Percentiles rank a stretch among this genome's conserved stretches.
Conservation (phyloP, 441 rosid genomes). For the Bruguiera hainesii region DNA sequence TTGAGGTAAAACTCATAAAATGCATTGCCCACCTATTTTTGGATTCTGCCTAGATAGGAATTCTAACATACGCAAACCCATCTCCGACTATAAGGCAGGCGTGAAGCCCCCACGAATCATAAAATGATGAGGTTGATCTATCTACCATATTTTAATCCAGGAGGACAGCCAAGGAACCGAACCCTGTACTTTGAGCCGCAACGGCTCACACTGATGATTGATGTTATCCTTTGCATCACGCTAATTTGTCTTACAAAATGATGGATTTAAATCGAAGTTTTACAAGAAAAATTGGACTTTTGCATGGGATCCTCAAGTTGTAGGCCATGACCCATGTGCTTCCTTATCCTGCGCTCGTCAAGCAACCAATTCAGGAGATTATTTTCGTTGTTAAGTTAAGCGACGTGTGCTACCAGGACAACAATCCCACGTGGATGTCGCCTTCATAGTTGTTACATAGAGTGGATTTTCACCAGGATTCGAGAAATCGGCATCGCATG, state of each 20-base stretch:
- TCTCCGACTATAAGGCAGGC: too few species aligned
- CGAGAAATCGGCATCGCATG: neutral
- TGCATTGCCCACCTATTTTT: too few species aligned
- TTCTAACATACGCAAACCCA: too few species aligned
- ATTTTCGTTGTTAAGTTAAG: neutral
- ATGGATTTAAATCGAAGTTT: too few species aligned
- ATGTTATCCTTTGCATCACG: too few species aligned
- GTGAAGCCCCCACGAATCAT: too few species aligned
- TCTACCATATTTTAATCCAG: neutral
- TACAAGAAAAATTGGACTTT: too few species aligned
- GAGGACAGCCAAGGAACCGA: neutral
- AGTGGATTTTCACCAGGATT: neutral
- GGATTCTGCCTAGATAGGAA: too few species aligned
- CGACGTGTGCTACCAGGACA: neutral
- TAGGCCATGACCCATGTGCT: conserved; percentile 7
- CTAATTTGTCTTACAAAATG: too few species aligned
- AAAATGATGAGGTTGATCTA: neutral
- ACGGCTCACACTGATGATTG: too few species aligned
- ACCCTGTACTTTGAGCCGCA: neutral
- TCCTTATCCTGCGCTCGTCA: neutral
- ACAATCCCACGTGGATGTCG: conserved; percentile 14
- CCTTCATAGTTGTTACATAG: neutral
- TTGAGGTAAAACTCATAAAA: too few species aligned
- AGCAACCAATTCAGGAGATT: neutral
- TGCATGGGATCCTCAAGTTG: neutral